Conservation (phyloP, 139 green algal species). For the Tetradesmus obliquus region DNA sequence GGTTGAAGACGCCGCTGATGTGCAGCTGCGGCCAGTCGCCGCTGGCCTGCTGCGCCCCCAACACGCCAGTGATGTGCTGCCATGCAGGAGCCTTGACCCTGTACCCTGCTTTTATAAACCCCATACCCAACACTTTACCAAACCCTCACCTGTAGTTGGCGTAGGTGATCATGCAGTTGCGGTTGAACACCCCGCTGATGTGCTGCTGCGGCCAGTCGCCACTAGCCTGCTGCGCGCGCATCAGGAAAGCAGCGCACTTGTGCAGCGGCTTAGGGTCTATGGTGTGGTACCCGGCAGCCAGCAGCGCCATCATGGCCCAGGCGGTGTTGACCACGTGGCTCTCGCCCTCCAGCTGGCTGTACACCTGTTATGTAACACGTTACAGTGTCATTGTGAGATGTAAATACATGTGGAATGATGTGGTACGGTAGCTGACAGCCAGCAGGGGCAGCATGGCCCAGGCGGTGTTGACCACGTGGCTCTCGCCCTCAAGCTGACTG, state of each 20-base stretch:
- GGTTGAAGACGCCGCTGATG: conserved; percentile 99
- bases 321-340: conserved; percentile 96
- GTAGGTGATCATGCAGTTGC: conserved; percentile 99
- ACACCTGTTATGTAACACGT: conserved; percentile 72
- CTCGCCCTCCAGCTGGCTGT: conserved; percentile 86
- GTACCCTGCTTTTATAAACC: too few relatives aligned
- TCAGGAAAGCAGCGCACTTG: conserved; percentile 52
- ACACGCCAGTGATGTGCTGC: conserved; percentile 3
- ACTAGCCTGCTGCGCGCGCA: conserved; percentile 60
- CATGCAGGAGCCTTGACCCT: too few relatives aligned
- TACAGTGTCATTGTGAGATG: too few relatives aligned
- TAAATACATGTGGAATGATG: too few relatives aligned
- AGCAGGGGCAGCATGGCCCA: conserved; percentile 97
- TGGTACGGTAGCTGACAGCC: conserved; percentile 69
- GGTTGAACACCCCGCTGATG: conserved; percentile 99
- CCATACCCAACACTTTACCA: too few relatives aligned
- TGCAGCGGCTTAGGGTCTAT: conserved; percentile 77
- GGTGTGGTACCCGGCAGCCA: conserved; percentile 78
- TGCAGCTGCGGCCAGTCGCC: conserved; percentile 98
- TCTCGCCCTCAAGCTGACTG: conserved; percentile 80
- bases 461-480: conserved; percentile 96
- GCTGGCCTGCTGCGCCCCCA: conserved; percentile 57
- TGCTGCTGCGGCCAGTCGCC: conserved; percentile 99
- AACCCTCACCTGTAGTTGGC: conserved; percentile 90
- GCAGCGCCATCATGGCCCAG: conserved; percentile 94